Evolutionary conservation across 1,139 yeast genomes (phyloP).

Genomic region (Meyerozyma sp.): DNA sequence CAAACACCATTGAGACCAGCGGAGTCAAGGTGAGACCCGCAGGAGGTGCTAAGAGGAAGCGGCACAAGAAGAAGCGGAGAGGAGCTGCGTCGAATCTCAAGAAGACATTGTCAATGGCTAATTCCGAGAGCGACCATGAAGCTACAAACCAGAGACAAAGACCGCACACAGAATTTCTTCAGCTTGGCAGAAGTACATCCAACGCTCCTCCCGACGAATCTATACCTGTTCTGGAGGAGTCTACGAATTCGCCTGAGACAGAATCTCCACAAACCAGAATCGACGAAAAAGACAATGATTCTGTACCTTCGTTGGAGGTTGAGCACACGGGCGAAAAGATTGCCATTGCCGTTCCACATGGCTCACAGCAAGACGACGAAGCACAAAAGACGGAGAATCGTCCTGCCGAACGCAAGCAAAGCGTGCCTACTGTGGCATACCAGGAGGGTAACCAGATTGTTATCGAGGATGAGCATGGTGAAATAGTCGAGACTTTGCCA

Average conservation of each 20-base stretch:
- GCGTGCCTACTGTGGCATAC: slow-evolving; percentile 40
- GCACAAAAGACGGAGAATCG: slow-evolving; percentile 1
- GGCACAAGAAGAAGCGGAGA: slow-evolving; percentile 30
- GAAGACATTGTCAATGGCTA: slow-evolving; percentile 26
- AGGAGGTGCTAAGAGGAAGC: slow-evolving; percentile 63
- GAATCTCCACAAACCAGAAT: slow-evolving; percentile 10
- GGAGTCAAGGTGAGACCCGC: slow-evolving; percentile 73
- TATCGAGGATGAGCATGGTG: slow-evolving; percentile 81
- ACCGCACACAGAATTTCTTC: slow-evolving; percentile 39
- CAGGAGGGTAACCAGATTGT: slow-evolving; percentile 67
- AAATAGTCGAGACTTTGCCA: slow-evolving; percentile 47
- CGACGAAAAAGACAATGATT: slow-evolving; percentile 10
- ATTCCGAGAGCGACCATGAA: slow-evolving; percentile 16
- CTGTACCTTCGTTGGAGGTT: neutral
- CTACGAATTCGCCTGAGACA: neutral
- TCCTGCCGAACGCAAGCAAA: slow-evolving; percentile 1
- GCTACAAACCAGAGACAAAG: slow-evolving; percentile 25
- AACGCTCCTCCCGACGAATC: slow-evolving; percentile 9
- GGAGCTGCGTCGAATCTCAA: slow-evolving; percentile 21
- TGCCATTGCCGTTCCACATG: neutral
- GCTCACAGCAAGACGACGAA: neutral
- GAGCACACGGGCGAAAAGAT: neutral
- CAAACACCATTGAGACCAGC: slow-evolving; percentile 52
- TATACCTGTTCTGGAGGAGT: slow-evolving; percentile 2
- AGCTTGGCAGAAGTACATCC: slow-evolving; percentile 31